Base-by-base conservation (phyloP, 1,139 yeast genomes). In the Pichia terricola region DNA sequence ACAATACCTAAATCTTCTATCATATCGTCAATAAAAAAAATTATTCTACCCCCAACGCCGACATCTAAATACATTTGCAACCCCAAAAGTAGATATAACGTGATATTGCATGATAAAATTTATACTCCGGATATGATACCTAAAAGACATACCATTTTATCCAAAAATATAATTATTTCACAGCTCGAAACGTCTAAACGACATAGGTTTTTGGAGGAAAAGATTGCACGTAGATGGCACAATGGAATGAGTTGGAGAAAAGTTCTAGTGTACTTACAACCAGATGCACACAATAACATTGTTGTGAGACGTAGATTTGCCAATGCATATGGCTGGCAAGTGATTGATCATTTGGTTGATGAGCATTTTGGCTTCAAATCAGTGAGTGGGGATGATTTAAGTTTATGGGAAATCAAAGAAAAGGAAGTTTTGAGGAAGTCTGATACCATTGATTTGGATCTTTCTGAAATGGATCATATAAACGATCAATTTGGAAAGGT, bases 241-340 rank as follows among this genome's bases (percentile, higher is more conserved):
- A 72, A 75, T 46, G 79, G 75, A 6, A 76, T 88, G 86, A 64
- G 75, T 4, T 91, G 99, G 99, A 70, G 97, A 39, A 91, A 91
- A 62, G 96, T 94, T 1, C 64, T 94, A 31, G 96, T 89, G 1
- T 77, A 78, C 41, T 66, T 94, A 47, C 78, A 79, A 50, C 96
- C 96, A 0, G 99, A 91, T 63, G 96, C 99, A 0, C 99, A 91
- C 58, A 91, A 91, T 59, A 94, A 89, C 56, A 89, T 91, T 41
- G 72, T 86, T 33, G 98, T 91, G 1, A 68, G 99, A 50, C 70
- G 99, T 54, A 67, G 89, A 49, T 91, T 86, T 67, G 81, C 95
- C 9, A 91, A 91, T 66, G 95, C 96, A 0, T 88, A 83, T 64
- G 99, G 99, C 1, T 89, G 97, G 96, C 88, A 86, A 0, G 96